Evolutionary conservation across 768 basidiomycete genomes (phyloP).

Genomic region (Agrocybe chaxingu): DNA sequence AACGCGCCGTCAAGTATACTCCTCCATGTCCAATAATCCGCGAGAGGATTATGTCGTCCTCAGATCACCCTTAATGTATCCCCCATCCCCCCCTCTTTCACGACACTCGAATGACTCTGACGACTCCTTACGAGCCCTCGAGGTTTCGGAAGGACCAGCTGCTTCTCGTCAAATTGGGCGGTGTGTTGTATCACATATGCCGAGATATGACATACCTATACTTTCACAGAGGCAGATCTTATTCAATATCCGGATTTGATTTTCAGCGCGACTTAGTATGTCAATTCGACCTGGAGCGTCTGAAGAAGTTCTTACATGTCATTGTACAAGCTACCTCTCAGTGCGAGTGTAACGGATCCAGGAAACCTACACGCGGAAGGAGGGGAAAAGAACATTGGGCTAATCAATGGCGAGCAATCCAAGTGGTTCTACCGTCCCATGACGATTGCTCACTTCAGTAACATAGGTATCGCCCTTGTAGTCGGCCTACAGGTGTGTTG

Average conservation of each 20-base stretch:
- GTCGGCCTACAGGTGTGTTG: slow-evolving; percentile 71
- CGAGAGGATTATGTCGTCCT: slow-evolving; percentile 43
- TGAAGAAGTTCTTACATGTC: neutral
- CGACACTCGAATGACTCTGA: slow-evolving; percentile 59
- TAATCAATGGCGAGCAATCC: slow-evolving; percentile 63
- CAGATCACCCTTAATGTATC: slow-evolving; percentile 39
- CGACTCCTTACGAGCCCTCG: slow-evolving; percentile 75
- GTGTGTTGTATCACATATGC: slow-evolving; percentile 15
- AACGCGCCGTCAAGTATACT: neutral
- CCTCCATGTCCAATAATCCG: slow-evolving; percentile 35
- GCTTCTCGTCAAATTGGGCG: slow-evolving; percentile 30
- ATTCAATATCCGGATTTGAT: slow-evolving; percentile 74
- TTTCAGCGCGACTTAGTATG: slow-evolving; percentile 64
- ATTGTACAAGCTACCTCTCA: slow-evolving; percentile 55
- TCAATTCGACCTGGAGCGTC: neutral
- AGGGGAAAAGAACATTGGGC: slow-evolving; percentile 69
- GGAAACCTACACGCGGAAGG: slow-evolving; percentile 43
- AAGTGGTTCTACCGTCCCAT: neutral
- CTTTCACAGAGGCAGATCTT: slow-evolving; percentile 45
- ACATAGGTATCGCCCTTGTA: slow-evolving; percentile 77
- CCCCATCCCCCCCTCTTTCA: slow-evolving; percentile 34
- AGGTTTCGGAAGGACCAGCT: slow-evolving; percentile 65
- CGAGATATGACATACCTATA: neutral
- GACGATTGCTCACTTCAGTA: neutral
- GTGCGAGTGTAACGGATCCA: slow-evolving; percentile 71